Evolutionary conservation across 2,329 filamentous ascomycete species (phyloP).

Genomic region (Aspergillus fischeri): DNA sequence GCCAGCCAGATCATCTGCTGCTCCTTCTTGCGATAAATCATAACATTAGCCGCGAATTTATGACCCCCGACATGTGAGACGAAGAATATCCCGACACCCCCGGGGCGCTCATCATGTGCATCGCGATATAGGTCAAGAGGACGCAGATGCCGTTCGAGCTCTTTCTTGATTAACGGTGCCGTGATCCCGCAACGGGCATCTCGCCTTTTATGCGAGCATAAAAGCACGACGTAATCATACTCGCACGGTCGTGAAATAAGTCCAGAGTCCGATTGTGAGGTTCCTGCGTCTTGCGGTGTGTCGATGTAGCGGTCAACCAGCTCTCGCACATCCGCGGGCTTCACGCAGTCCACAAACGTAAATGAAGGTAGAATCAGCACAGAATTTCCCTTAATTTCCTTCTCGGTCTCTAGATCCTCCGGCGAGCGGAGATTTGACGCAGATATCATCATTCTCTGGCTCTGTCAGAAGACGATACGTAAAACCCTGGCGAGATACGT

Average conservation of each 20-base stretch:
- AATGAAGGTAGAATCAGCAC: conserved; percentile 80
- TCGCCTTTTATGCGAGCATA: conserved; percentile 84
- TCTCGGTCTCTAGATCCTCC: conserved; percentile 8
- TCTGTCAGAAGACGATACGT: conserved; percentile 1
- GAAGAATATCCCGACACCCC: conserved; percentile 86
- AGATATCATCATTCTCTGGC: conserved; percentile 33
- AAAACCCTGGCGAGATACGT: conserved; percentile 13
- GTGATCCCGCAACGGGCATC: conserved; percentile 90
- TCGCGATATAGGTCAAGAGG: conserved; percentile 76
- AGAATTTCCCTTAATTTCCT: conserved; percentile 53
- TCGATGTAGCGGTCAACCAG: conserved; percentile 67
- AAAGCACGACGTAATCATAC: conserved; percentile 75
- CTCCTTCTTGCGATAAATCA: conserved; percentile 66
- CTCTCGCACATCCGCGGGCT: conserved; percentile 58
- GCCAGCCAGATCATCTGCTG: conserved; percentile 71
- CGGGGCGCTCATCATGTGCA: conserved; percentile 73
- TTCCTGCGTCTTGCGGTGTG: conserved; percentile 55
- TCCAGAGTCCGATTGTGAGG: conserved; percentile 31
- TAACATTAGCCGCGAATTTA: conserved; percentile 87
- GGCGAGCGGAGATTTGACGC: conserved; percentile 30
- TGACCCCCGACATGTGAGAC: conserved; percentile 91
- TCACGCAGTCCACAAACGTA: conserved; percentile 72
- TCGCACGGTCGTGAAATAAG: conserved; percentile 59
- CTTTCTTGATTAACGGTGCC: conserved; percentile 73
- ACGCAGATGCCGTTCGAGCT: conserved; percentile 78